phyloP scores from a whole-genome alignment of 768 basidiomycete species.

The Termitomyces sp. region DNA sequence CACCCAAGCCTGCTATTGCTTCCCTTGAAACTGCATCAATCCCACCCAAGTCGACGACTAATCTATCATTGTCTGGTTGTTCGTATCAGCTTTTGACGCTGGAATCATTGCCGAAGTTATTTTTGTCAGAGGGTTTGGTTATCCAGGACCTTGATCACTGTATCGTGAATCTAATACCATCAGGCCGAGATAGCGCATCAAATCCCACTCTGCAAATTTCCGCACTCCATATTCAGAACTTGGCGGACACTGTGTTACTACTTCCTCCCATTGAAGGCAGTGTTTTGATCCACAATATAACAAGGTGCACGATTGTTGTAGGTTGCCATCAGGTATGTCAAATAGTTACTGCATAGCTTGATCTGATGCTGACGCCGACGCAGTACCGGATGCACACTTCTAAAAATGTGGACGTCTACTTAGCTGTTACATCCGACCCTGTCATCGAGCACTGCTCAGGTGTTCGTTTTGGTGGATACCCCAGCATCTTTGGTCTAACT shows the following conservation, averaged over 20 bases:
- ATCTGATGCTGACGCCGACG: not conserved
- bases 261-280: slow-evolving; percentile 67
- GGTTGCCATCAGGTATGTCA: slow-evolving; percentile 74
- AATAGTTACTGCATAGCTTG: not conserved
- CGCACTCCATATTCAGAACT: slow-evolving; percentile 58
- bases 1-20: not conserved
- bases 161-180: slow-evolving; percentile 59
- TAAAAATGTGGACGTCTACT: slow-evolving; percentile 53
- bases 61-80: slow-evolving; percentile 38
- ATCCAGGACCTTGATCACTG: slow-evolving; percentile 65
- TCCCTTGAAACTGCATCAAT: not conserved
- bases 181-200: slow-evolving; percentile 7
- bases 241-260: slow-evolving; percentile 58
- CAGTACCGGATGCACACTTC: slow-evolving; percentile 91
- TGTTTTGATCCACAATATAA: slow-evolving; percentile 62
- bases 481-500: slow-evolving; percentile 25
- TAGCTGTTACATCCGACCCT: slow-evolving; percentile 65
- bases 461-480: slow-evolving; percentile 65
- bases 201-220: slow-evolving; percentile 28
- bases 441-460: slow-evolving; percentile 70
- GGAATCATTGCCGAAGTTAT: slow-evolving; percentile 30
- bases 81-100: slow-evolving; percentile 43
- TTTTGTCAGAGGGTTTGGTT: slow-evolving; percentile 45
- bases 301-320: slow-evolving; percentile 57
- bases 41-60: slow-evolving; percentile 17